Conservation (phyloP, 2,329 filamentous ascomycete species). For the Botrytis hyacinthi region DNA sequence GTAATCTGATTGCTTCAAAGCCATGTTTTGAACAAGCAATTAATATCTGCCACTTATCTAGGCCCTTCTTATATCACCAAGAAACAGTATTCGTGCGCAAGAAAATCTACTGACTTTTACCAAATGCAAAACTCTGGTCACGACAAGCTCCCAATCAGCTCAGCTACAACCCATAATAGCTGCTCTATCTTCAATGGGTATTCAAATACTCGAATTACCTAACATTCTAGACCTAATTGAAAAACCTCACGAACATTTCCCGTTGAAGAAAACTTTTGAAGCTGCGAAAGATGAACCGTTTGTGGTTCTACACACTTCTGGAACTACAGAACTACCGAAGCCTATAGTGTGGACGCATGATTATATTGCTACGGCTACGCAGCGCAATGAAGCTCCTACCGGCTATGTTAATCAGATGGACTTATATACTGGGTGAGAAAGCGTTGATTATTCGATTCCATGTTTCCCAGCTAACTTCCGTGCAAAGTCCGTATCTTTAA, state of each 20-base stretch:
- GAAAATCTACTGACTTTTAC: background rate
- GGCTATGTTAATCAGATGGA: slow-evolving; percentile 5
- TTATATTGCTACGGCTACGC: background rate
- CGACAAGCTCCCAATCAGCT: background rate
- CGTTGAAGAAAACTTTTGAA: background rate
- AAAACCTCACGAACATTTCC: background rate
- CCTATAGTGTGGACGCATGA: slow-evolving; percentile 14
- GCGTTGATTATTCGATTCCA: background rate
- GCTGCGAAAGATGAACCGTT: background rate
- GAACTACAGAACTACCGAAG: slow-evolving; percentile 13
- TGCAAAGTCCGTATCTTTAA: slow-evolving; percentile 11
- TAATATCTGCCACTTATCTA: background rate
- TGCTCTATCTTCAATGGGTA: background rate
- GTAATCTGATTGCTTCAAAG: background rate
- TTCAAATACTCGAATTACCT: background rate
- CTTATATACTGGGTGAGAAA: background rate
- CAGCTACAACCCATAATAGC: background rate
- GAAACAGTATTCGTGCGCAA: slow-evolving; percentile 17
- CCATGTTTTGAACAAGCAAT: background rate
- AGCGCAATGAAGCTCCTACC: background rate
- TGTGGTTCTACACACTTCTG: slow-evolving; percentile 3
- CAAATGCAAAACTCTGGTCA: slow-evolving; percentile 5
- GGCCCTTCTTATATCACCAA: slow-evolving; percentile 11
- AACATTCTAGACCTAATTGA: background rate
- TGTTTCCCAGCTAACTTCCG: background rate